Evolutionary conservation across 2,329 filamentous ascomycete genomes (phyloP), one percentile per base, ranked within the genome.

Genomic region (Arthrobotrys iridis): DNA sequence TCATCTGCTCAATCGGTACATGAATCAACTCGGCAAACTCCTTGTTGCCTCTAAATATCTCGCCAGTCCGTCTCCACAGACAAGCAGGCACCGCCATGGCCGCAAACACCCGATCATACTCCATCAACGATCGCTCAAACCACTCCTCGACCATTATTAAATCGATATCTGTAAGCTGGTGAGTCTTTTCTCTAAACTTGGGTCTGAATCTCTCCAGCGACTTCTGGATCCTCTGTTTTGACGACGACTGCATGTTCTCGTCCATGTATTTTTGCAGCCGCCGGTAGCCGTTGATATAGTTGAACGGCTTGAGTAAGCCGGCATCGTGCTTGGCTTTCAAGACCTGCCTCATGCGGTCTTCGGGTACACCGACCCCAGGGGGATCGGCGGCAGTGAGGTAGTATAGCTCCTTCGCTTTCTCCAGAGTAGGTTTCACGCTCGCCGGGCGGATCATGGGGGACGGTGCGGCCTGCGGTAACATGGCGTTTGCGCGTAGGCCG

Each of bases 31-130:
- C 93, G 4, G 95, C 95, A 94, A 99, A 99, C 83, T 99, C 95
- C 81, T 96, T 96, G 82, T 99, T 99, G 0, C 94, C 95, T 77
- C 95, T 87, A 81, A 97, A 98, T 52, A 99, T 98, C 84, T 99
- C 95, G 7, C 95, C 95, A 0, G 95, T 99, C 80, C 95, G 87
- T 80, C 95, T 87, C 95, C 95, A 99, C 82, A 94, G 96, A 83
- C 95, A 99, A 11, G 95, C 95, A 0, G 95, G 95, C 77, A 99
- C 94, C 1, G 95, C 95, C 95, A 99, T 99, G 82, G 93, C 96
- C 1, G 95, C 95, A 84, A 99, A 99, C 0, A 99, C 93, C 30
- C 95, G 92, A 80, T 99, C 95, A 80, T 98, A 98, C 81, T 98
- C 95, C 91, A 98, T 95, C 79, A 99, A 84, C 77, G 92, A 95